Conservation (phyloP, 1,139 yeast genomes). For the Suhomyces atakaporum region DNA sequence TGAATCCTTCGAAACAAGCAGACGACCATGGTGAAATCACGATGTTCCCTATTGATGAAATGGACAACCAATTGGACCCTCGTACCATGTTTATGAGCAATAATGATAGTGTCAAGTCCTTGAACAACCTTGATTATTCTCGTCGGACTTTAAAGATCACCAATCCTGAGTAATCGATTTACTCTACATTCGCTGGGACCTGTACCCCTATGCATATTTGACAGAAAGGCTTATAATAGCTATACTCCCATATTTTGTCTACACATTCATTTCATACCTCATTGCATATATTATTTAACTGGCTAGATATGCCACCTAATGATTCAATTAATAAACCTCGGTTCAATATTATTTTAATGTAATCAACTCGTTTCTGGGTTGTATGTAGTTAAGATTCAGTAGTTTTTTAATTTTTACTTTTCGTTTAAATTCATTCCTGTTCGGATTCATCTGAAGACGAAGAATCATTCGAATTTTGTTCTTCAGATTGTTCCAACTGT, state of each 20-base stretch:
- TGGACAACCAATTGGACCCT: conserved; percentile 73
- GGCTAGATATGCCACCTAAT: not conserved
- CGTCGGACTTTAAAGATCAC: conserved; percentile 68
- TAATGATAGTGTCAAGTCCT: conserved; percentile 59
- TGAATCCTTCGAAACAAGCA: conserved; percentile 17
- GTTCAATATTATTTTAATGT: no score
- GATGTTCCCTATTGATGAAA: conserved; percentile 50
- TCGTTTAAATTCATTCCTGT: no score
- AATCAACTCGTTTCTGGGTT: no score
- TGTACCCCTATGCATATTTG: not conserved
- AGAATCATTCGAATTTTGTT: conserved; percentile 1
- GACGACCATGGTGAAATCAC: conserved; percentile 14
- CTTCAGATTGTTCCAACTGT: not conserved
- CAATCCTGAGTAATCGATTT: conserved; percentile 49
- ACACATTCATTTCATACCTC: not conserved
- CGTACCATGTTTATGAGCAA: conserved; percentile 55
- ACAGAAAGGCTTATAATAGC: no score
- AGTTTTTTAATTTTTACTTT: no score
- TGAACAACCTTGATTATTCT: conserved; percentile 72
- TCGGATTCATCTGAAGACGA: conserved; percentile 11
- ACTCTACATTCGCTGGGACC: not conserved
- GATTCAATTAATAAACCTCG: no score
- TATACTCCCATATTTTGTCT: not conserved
- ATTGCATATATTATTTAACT: conserved; percentile 1
- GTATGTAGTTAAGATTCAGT: no score